Conservation (phyloP, 352 stramenopile species). For the Phytophthora idaei region DNA sequence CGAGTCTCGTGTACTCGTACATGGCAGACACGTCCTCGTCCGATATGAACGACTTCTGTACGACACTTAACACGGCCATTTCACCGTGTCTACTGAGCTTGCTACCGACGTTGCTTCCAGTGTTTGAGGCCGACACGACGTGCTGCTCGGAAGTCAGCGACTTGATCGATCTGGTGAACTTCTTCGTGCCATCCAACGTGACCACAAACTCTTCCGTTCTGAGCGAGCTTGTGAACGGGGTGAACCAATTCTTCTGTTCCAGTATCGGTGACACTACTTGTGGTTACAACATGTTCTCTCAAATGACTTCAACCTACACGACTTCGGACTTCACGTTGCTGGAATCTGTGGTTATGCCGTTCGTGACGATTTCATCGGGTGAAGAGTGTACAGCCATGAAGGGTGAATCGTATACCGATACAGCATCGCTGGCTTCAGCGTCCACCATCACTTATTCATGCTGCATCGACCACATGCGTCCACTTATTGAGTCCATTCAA, state of each 20-base stretch:
- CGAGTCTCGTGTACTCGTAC: slow-evolving; percentile 44
- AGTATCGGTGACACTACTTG: slow-evolving; percentile 40
- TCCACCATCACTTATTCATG: slow-evolving; percentile 52
- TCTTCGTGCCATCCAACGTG: slow-evolving; percentile 49
- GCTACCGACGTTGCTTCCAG: slow-evolving; percentile 33
- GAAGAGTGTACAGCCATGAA: slow-evolving; percentile 49
- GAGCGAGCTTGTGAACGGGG: slow-evolving; percentile 50
- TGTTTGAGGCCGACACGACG: slow-evolving; percentile 36
- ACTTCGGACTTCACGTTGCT: slow-evolving; percentile 43
- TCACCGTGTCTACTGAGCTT: slow-evolving; percentile 44
- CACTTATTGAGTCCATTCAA: slow-evolving; percentile 49
- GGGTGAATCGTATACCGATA: slow-evolving; percentile 45
- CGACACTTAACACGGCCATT: slow-evolving; percentile 39
- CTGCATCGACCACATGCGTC: slow-evolving; percentile 48
- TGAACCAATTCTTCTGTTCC: slow-evolving; percentile 57
- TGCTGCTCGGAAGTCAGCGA: slow-evolving; percentile 55
- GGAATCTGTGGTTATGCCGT: slow-evolving; percentile 50
- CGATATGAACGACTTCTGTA: slow-evolving; percentile 49
- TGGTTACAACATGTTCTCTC: slow-evolving; percentile 44
- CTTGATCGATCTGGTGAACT: slow-evolving; percentile 47
- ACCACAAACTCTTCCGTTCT: slow-evolving; percentile 48
- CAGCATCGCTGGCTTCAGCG: slow-evolving; percentile 36
- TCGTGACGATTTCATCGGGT: slow-evolving; percentile 43
- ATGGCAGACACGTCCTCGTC: slow-evolving; percentile 42
- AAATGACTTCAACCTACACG: slow-evolving; percentile 52